These are phyloP conservation scores for Leishmania arabica DNA, from an alignment of 208 protist species.

Conservation along the genomic window DNA sequence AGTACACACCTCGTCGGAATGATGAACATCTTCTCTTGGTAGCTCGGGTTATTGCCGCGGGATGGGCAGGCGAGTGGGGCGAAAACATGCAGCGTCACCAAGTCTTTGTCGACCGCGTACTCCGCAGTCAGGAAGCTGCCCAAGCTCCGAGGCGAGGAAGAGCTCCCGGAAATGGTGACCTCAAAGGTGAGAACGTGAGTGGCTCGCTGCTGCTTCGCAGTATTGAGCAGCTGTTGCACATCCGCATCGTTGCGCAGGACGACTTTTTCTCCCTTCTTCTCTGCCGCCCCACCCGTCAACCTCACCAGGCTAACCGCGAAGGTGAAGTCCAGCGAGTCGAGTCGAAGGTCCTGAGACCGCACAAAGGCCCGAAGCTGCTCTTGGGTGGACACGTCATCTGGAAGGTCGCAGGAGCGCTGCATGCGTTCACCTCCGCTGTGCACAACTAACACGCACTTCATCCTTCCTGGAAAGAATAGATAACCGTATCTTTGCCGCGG, in stretches of 20 bases:
- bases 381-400: constrained; percentile 25
- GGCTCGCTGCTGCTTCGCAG: not conserved
- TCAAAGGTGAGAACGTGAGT: constrained; percentile 34
- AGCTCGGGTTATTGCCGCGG: not conserved
- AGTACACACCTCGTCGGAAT: constrained; percentile 41
- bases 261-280: not conserved
- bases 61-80: constrained; percentile 11
- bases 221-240: constrained; percentile 26
- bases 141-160: not conserved
- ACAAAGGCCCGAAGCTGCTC: constrained; percentile 39
- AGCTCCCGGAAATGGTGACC: constrained; percentile 14
- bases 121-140: constrained; percentile 27
- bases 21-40: constrained; percentile 53
- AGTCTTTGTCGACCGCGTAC: constrained; percentile 41
- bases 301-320: constrained; percentile 29
- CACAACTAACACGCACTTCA: constrained; percentile 64
- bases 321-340: constrained; percentile 59
- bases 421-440: constrained; percentile 41
- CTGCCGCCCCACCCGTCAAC: not conserved
- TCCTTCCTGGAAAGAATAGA: not conserved
- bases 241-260: constrained; percentile 26
- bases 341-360: constrained; percentile 61
- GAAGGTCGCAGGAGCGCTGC: constrained; percentile 50
- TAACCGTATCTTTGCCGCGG: not conserved
- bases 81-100: constrained; percentile 54